These are phyloP conservation scores for Mycena alexandri DNA, from an alignment of 768 basidiomycete genomes.

Conservation along the genomic window DNA sequence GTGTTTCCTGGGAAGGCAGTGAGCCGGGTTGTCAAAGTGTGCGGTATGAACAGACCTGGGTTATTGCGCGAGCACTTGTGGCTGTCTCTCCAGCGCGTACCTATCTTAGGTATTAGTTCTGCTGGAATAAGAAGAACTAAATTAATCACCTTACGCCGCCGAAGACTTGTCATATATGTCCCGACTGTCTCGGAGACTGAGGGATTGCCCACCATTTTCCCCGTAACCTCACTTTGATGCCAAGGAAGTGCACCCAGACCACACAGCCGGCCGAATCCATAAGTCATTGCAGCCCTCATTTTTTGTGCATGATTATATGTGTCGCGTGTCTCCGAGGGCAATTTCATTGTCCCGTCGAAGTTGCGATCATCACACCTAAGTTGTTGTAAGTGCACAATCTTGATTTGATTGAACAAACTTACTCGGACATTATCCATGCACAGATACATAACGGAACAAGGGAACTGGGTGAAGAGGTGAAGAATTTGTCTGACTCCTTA, in stretches of 20 bases:
- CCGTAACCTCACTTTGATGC: constrained; percentile 45
- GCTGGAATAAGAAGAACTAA: background rate
- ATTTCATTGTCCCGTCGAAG: too few relatives aligned
- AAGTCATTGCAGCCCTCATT: constrained; percentile 49
- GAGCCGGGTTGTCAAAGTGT: background rate
- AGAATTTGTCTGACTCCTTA: too few relatives aligned
- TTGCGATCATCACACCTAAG: too few relatives aligned
- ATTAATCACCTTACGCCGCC: constrained; percentile 41
- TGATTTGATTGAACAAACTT: too few relatives aligned
- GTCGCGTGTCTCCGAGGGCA: too few relatives aligned
- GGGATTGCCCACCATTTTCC: constrained; percentile 46
- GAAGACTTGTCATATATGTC: constrained; percentile 45
- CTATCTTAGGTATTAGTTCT: background rate
- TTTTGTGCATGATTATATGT: constrained; percentile 52
- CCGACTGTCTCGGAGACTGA: constrained; percentile 44
- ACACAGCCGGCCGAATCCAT: constrained; percentile 44
- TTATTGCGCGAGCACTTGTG: constrained; percentile 46
- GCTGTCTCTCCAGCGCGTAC: constrained; percentile 42
- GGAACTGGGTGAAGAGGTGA: too few relatives aligned
- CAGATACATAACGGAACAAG: too few relatives aligned
- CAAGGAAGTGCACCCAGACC: constrained; percentile 44
- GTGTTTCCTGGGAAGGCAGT: constrained; percentile 38
- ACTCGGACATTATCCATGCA: too few relatives aligned
- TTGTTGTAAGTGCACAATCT: too few relatives aligned
- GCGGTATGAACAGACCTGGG: constrained; percentile 31